Base-by-base conservation (phyloP, 2,329 filamentous ascomycete species). In the Annulohypoxylon truncatum region DNA sequence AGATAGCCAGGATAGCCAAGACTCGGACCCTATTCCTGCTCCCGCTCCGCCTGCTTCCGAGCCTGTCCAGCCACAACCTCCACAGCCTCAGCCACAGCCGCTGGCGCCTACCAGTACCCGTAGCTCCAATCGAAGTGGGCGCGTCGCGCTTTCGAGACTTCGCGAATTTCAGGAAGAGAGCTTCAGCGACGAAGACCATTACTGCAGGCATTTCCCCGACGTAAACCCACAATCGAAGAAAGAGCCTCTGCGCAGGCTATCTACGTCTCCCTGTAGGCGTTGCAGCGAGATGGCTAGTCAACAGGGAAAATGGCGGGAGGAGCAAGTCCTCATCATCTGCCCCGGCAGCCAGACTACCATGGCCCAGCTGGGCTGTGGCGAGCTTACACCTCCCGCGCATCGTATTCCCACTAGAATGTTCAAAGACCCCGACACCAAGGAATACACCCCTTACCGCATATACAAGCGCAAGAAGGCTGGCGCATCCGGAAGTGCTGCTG, bases 381-480 rank as follows among this genome's bases (percentile, higher is more conserved):
- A 97, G 82, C 90, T 98, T 79, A 97, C 94, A 33, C 94, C 94
- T 44, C 93, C 96, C n/a, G 87, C 90, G 67, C 88, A 92, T 78
- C 92, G 94, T 72, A 87, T 98, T 71, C 89, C 92, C 29, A 97
- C 95, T 79, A 91, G 96, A 82, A 97, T 99, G 94, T 99, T 98
- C 56, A 89, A 90, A 72, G 94, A 96, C 76, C 85, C 87, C 57
- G 92, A 93, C 63, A 89, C 92, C 76, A 94, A 89, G 76, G 92
- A 95, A 29, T 89, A 85, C 82, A 79, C 83, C 75, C 94, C 95
- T 1, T 92, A 93, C 74, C 90, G 92, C 75, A 92, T 96, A 24
- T 91, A 89, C 57, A 90, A 84, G 80, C 84, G 84, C 72, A 87
- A 82, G 77, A 89, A 84, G 82, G 77, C 63, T 2, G 65, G 60